Conservation (phyloP, 768 basidiomycete species). For the Termitomyces titanicus region DNA sequence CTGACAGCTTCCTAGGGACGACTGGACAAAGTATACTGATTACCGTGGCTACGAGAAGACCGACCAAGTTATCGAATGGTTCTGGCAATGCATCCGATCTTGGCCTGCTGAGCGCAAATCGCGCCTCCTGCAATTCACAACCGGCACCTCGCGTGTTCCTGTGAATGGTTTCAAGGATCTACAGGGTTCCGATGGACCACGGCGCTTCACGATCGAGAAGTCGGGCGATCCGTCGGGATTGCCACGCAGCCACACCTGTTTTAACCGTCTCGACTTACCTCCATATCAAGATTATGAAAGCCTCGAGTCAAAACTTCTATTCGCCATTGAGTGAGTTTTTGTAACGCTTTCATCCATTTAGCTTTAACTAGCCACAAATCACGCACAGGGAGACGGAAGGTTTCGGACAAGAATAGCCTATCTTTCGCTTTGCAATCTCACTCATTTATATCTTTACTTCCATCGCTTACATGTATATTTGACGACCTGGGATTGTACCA, state of each 20-base stretch:
- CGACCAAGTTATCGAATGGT: conserved; percentile 91
- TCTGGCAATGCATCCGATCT: conserved; percentile 88
- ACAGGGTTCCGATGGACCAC: conserved; percentile 89
- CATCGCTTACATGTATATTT: conserved; percentile 1
- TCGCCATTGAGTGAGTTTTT: conserved; percentile 72
- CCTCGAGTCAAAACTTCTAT: conserved; percentile 80
- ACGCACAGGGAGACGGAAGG: too few species aligned
- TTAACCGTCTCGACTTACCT: conserved; percentile 86
- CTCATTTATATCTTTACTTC: background rate
- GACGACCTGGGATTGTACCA: conserved; percentile 5
- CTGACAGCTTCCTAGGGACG: conserved; percentile 48
- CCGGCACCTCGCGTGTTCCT: conserved; percentile 79
- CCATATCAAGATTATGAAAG: conserved; percentile 88
- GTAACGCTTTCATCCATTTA: background rate
- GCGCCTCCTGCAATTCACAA: conserved; percentile 84
- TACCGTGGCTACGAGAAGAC: conserved; percentile 86
- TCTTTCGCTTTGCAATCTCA: background rate
- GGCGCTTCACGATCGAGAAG: conserved; percentile 94
- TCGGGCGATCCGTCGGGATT: conserved; percentile 85
- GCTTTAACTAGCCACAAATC: background rate
- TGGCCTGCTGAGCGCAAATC: conserved; percentile 92
- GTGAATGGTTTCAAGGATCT: conserved; percentile 95
- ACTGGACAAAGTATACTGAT: conserved; percentile 93
- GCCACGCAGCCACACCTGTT: conserved; percentile 91
- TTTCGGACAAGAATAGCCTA: conserved; percentile 57